phyloP scores from a whole-genome alignment of 2,329 filamentous ascomycete species.

The Zasmidium cellare region DNA sequence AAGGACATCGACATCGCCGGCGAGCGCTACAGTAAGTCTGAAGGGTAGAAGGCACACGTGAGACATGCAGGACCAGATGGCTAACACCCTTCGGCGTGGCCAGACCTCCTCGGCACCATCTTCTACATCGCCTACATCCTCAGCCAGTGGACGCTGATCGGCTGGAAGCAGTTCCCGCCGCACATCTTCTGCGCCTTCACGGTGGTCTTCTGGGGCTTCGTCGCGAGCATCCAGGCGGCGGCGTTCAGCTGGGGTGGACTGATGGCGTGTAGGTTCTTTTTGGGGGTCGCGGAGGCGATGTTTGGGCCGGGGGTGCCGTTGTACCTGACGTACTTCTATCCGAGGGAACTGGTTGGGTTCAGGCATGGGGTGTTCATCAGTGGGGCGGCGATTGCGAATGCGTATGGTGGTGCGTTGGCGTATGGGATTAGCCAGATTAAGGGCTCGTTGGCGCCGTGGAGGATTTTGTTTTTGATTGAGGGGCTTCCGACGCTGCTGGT shows the following conservation, averaged over 20 bases:
- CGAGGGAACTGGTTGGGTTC: constrained; percentile 57
- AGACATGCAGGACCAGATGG: no score
- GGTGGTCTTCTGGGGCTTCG: constrained; percentile 48
- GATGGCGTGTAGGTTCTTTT: constrained; percentile 52
- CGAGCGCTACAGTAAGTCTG: constrained; percentile 49
- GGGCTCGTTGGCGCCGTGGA: constrained; percentile 61
- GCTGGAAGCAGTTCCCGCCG: constrained; percentile 37
- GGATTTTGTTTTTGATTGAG: constrained; percentile 62
- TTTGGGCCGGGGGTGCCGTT: constrained; percentile 56
- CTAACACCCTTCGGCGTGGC: no score
- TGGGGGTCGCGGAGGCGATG: constrained; percentile 40
- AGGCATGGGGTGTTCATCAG: constrained; percentile 56
- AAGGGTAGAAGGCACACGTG: no score
- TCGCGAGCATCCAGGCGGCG: constrained; percentile 49
- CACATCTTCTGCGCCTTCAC: constrained; percentile 43
- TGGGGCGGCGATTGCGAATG: constrained; percentile 70
- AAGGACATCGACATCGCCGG: constrained; percentile 50
- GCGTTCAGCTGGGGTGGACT: constrained; percentile 46
- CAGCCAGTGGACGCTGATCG: constrained; percentile 47
- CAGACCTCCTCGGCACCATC: constrained; percentile 54
- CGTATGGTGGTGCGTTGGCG: constrained; percentile 69
- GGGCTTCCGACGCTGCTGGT: constrained; percentile 60
- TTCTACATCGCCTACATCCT: constrained; percentile 54
- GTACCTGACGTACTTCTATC: constrained; percentile 65
- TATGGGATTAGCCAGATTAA: constrained; percentile 65